A percentile compares a stretch with the other conserved stretches of the same genome.
These are phyloP conservation scores for Fusarium chlamydosporum DNA, from an alignment of 2,329 filamentous ascomycete species.

Conservation along the genomic window DNA sequence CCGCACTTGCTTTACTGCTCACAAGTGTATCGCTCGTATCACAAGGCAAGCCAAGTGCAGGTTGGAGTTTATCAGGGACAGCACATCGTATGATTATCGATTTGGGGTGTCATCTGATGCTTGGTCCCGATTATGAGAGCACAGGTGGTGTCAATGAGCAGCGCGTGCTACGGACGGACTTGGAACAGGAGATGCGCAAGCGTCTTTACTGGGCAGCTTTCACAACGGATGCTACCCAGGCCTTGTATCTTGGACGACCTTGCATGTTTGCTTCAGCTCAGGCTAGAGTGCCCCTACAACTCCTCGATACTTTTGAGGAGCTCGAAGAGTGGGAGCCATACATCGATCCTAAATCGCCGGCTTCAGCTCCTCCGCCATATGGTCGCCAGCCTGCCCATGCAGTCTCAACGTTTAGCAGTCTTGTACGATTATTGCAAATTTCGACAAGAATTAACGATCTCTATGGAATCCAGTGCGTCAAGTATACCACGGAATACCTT, in stretches of 20 bases:
- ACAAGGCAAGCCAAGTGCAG: constrained; percentile 54
- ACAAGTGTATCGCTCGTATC: constrained; percentile 53
- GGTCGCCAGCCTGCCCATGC: constrained; percentile 51
- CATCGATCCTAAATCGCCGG: constrained; percentile 50
- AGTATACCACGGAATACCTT: constrained; percentile 49
- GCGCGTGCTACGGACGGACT: constrained; percentile 49
- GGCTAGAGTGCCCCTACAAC: constrained; percentile 52
- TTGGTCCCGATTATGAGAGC: constrained; percentile 49
- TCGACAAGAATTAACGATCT: constrained; percentile 51
- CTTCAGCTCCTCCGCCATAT: constrained; percentile 47
- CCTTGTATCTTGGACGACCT: constrained; percentile 54
- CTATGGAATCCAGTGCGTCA: constrained; percentile 50
- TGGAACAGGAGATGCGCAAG: constrained; percentile 55
- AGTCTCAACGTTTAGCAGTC: constrained; percentile 50
- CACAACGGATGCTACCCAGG: constrained; percentile 54
- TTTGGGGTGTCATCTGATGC: constrained; percentile 56
- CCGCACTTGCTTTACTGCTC: constrained; percentile 55
- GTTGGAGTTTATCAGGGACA: constrained; percentile 56
- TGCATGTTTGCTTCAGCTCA: constrained; percentile 54
- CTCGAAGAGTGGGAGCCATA: constrained; percentile 56
- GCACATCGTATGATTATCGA: constrained; percentile 59
- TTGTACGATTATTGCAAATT: constrained; percentile 51
- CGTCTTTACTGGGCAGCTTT: constrained; percentile 56
- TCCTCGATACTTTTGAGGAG: constrained; percentile 55
- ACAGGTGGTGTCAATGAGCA: constrained; percentile 47